A percentile compares a stretch with the other conserved stretches of the same genome.
These are phyloP conservation scores for Groenewaldozyma auringiensis DNA, from an alignment of 1,139 yeast genomes.

Conservation along the genomic window DNA sequence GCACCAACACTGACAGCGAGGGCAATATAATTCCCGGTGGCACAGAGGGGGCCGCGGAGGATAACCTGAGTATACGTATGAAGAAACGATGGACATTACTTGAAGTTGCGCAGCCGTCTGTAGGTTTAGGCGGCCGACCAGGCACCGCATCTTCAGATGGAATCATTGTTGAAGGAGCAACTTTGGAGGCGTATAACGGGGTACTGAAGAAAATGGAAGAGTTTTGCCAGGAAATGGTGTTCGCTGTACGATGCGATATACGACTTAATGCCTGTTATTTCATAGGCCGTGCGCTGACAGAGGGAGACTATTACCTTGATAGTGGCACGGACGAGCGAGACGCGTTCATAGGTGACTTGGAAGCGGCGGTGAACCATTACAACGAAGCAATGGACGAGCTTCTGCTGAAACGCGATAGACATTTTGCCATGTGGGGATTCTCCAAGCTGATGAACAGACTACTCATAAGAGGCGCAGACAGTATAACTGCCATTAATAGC, in stretches of 20 bases:
- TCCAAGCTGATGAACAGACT: slow-evolving; percentile 50
- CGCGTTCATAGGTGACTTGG: slow-evolving; percentile 50
- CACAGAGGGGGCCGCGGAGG: slow-evolving; percentile 8
- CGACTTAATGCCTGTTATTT: slow-evolving; percentile 56
- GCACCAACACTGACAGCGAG: slow-evolving; percentile 12
- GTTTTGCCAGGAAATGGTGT: slow-evolving; percentile 43
- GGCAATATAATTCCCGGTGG: slow-evolving; percentile 1
- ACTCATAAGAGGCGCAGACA: slow-evolving; percentile 52
- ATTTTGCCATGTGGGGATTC: slow-evolving; percentile 41
- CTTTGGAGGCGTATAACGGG: slow-evolving; percentile 42
- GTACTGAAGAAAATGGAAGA: slow-evolving; percentile 40
- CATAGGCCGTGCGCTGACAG: slow-evolving; percentile 40
- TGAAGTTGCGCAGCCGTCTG: slow-evolving; percentile 18
- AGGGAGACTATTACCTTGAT: slow-evolving; percentile 34
- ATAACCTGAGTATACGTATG: slow-evolving; percentile 12
- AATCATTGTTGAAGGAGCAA: slow-evolving; percentile 31
- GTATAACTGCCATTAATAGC: slow-evolving; percentile 48
- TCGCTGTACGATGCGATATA: slow-evolving; percentile 58
- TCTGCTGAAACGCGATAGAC: slow-evolving; percentile 26
- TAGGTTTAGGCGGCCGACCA: slow-evolving; percentile 7
- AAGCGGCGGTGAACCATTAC: slow-evolving; percentile 47
- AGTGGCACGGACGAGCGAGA: slow-evolving; percentile 61
- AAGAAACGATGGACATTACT: slow-evolving; percentile 28
- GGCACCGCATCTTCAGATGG: slow-evolving; percentile 9
- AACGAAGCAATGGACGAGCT: slow-evolving; percentile 36